phyloP scores from a whole-genome alignment of 148 eudicot genomes.

The Vaccinium corymbosum region DNA sequence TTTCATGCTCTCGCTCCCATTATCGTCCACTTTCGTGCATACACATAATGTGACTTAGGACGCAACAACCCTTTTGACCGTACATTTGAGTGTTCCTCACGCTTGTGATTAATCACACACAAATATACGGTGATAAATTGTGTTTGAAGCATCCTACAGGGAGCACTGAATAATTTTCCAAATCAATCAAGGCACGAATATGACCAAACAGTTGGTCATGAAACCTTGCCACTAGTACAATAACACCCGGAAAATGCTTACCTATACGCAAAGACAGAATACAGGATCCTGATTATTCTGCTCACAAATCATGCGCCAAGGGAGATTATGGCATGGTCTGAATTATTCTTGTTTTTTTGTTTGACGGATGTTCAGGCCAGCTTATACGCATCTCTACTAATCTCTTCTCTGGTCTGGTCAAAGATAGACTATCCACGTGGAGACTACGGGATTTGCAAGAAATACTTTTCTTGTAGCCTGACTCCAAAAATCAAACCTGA shows the following conservation, averaged over 20 bases:
- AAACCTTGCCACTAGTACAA: not conserved
- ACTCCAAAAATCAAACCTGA: too few relatives aligned
- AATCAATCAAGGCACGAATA: not conserved
- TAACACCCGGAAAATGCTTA: not conserved
- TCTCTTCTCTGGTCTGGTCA: too few relatives aligned
- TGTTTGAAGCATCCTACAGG: not conserved
- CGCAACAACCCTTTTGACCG: not conserved
- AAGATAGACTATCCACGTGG: too few relatives aligned
- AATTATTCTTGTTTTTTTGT: not conserved
- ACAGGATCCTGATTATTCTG: not conserved
- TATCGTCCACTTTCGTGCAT: not conserved
- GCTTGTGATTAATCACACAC: not conserved
- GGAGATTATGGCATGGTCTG: not conserved
- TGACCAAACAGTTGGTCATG: not conserved
- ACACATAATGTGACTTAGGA: not conserved
- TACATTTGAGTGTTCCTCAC: not conserved
- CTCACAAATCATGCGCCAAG: conserved; percentile 7
- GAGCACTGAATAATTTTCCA: not conserved
- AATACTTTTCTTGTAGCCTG: too few relatives aligned
- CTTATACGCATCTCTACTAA: too few relatives aligned
- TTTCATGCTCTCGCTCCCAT: not conserved
- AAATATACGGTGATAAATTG: not conserved
- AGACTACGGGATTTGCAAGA: too few relatives aligned
- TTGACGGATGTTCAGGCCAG: too few relatives aligned
- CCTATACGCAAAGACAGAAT: not conserved